Evolutionary conservation across 371 early-diverging fungal genomes (phyloP).

Genomic region (Mucor piriformis): DNA sequence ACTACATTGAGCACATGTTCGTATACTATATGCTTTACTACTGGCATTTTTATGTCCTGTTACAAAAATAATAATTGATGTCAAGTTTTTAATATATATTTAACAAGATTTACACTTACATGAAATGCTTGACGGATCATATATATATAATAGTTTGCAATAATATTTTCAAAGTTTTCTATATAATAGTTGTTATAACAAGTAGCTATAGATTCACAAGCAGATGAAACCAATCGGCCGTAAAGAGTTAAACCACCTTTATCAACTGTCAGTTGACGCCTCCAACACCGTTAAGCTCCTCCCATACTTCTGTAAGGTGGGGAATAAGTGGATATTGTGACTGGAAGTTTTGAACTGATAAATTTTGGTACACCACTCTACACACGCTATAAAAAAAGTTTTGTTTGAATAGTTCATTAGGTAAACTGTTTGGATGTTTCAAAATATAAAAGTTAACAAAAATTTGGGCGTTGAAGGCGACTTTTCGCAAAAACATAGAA

Average conservation of each 20-base stretch:
- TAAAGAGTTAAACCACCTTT: background rate
- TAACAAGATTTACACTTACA: background rate
- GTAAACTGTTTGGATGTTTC: background rate
- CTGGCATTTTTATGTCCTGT: background rate
- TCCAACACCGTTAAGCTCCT: background rate
- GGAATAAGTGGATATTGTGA: background rate
- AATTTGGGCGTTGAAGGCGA: constrained; percentile 1
- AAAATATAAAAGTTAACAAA: background rate
- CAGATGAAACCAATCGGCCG: background rate
- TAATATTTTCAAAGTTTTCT: background rate
- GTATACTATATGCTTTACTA: background rate
- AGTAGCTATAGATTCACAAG: constrained; percentile 2
- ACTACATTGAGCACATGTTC: background rate
- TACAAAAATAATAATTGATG: background rate
- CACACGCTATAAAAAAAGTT: constrained; percentile 4
- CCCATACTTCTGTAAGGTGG: background rate
- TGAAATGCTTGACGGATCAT: background rate
- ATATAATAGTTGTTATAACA: constrained; percentile 2
- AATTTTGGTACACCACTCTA: background rate
- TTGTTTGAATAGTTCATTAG: background rate
- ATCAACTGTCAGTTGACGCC: background rate
- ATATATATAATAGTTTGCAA: background rate
- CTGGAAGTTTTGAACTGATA: background rate
- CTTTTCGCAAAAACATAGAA: constrained; percentile 1
- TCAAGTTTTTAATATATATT: background rate